Base-by-base conservation (phyloP, 768 basidiomycete species). In the Mycena alexandri region DNA sequence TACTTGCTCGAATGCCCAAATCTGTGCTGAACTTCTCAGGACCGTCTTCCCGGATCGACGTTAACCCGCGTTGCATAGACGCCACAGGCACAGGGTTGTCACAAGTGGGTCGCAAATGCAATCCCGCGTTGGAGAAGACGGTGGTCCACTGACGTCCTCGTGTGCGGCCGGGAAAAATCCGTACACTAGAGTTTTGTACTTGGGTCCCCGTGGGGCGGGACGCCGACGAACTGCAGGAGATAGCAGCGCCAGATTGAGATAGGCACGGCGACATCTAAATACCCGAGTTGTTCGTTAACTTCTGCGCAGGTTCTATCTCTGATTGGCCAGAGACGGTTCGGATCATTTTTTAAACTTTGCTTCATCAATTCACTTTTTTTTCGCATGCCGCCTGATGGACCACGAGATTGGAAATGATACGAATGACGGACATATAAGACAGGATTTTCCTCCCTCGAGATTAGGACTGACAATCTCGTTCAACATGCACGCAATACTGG, bases 401-500 rank as follows among this genome's bases (percentile, higher is more conserved):
- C 59, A 60, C 59, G 59, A 41, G 48, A 60, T 60, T 42, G 10
- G 59, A 46, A 47, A 47, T 60, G 48, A 60, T 29, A 22, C 16
- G 47, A 60, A 50, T 48, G 48, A 10, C 8, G 5, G 0, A 19
- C 34, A 21, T 38, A 60, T 21, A 59, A 50, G 36, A 34, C 34
- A 17, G 29, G 17, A 34, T 25, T 48, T 50, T 34, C 21, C 38
- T 29, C 14, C 34, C 46, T 38, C 46, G 22, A 43, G 48, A 12
- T 36, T 33, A 14, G 33, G 29, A 59, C 59, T 59, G 59, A 48
- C 47, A 50, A 51, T 60, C 25, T 42, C 42, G 19, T 22, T 11
- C 48, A 36, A 36, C 44, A 65, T 65, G 64, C 57, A 46, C 36
- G 46, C 58, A 44, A 54, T 65, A 17, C 57, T 65, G 29, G 51